phyloP scores from a whole-genome alignment of 805 yeast species.

The Monosporozyma siamensis region DNA sequence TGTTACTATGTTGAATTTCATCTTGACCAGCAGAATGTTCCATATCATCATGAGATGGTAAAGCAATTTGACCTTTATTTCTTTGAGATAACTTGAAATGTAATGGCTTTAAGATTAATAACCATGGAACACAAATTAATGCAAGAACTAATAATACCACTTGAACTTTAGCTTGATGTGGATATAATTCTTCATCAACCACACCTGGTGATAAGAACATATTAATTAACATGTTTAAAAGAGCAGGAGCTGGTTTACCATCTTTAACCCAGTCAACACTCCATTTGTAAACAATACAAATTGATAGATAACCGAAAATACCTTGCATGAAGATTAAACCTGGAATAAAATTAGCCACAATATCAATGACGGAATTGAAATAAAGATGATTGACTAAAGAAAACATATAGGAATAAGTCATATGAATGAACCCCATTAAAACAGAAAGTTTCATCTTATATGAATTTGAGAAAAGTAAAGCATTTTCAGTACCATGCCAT shows the following conservation, averaged over 20 bases:
- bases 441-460: slow-evolving; percentile 72
- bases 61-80: slow-evolving; percentile 23
- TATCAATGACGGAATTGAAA: slow-evolving; percentile 53
- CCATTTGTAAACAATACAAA: slow-evolving; percentile 70
- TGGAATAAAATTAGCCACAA: slow-evolving; percentile 64
- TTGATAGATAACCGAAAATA: slow-evolving; percentile 60
- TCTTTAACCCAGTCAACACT: slow-evolving; percentile 57
- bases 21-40: slow-evolving; percentile 8
- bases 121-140: slow-evolving; percentile 65
- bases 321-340: slow-evolving; percentile 68
- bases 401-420: slow-evolving; percentile 61
- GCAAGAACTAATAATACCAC: slow-evolving; percentile 49
- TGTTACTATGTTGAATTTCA: slow-evolving; percentile 1
- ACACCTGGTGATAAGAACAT: slow-evolving; percentile 70
- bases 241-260: slow-evolving; percentile 59
- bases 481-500: slow-evolving; percentile 78
- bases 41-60: slow-evolving; percentile 13
- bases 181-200: slow-evolving; percentile 54
- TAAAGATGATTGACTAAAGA: slow-evolving; percentile 54
- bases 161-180: slow-evolving; percentile 57
- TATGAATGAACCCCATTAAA: slow-evolving; percentile 65
- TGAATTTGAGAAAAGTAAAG: slow-evolving; percentile 58
- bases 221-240: slow-evolving; percentile 63
- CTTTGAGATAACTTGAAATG: slow-evolving; percentile 33
- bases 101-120: slow-evolving; percentile 57